Base-by-base conservation (phyloP, 768 basidiomycete species). In the Erythrobasidium yunnanense region DNA sequence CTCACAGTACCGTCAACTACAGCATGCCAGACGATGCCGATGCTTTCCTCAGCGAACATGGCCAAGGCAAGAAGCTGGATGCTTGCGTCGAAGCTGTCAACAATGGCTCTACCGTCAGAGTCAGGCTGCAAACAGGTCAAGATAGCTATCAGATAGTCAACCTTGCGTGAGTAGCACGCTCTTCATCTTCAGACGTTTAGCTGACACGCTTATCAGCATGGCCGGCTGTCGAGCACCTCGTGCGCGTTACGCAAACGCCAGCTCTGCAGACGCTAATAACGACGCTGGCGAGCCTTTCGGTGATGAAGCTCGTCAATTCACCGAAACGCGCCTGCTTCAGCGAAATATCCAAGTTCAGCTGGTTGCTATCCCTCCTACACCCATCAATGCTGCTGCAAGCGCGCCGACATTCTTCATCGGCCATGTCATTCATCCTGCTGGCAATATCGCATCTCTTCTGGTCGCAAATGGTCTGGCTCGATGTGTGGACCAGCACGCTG, bases 401-500 rank as follows among this genome's bases (percentile, higher is more conserved):
- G 71, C 81, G 54, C 83, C 85, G 1, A 87, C 84, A 55, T 83
- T 90, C 62, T 92, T 91, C 77, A 95, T 99, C 73, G 93, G 91
- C 66, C 84, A 83, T 65, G 87, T 89, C 13, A 77, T 88, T 45
- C 93, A 97, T 74, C 91, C 93, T 7, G 88, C 85, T 18, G 93
- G 93, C 32, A 95, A 95, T 76, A 86, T 99, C 25, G 91, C 90
- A 13, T 89, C 93, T 71, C 84, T 87, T 76, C 80, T 99, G 38
- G 84, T 90, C 29, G 83, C 81, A 2, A 82, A 83, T 49, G 92
- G 93, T 29, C 80, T 96, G 1, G 93, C 92, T 18, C 86, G 89
- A 65, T 82, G 96, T 54, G 86, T 97, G 66, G 92, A 93, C 74
- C 96, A 92, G 92, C 93, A 99, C 75, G 91, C 93, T 17, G 92